A percentile compares a stretch with the other conserved stretches of the same genome.
These are phyloP conservation scores for Aureobasidium sp. DNA, from an alignment of 2,329 filamentous ascomycete species.

Conservation along the genomic window DNA sequence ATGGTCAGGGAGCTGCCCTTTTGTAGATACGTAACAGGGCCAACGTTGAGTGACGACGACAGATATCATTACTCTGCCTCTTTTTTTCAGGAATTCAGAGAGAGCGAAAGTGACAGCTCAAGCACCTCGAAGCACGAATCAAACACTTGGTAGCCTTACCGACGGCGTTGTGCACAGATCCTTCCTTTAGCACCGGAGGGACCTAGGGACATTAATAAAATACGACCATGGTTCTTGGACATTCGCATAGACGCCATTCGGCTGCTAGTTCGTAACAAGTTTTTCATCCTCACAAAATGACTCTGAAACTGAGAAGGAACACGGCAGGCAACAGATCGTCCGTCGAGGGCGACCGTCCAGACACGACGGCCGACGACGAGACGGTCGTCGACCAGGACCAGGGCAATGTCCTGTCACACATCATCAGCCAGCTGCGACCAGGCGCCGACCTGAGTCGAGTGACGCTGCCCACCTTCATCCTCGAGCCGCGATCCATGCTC, in stretches of 20 bases:
- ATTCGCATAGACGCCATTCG: conserved; percentile 40
- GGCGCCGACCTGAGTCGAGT: conserved; percentile 92
- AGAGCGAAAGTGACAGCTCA: background rate
- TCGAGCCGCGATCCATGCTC: conserved; percentile 95
- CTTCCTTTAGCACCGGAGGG: background rate
- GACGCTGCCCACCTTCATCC: conserved; percentile 91
- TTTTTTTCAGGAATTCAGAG: background rate
- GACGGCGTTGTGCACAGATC: conserved; percentile 9
- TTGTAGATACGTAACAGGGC: conserved; percentile 7
- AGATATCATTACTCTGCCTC: background rate
- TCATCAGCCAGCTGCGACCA: conserved; percentile 92
- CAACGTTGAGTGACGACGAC: conserved; percentile 2
- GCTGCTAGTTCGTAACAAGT: conserved; percentile 30
- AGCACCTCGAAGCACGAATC: background rate
- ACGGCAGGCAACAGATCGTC: conserved; percentile 33
- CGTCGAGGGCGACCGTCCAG: conserved; percentile 32
- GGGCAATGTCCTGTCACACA: conserved; percentile 92
- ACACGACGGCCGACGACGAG: conserved; percentile 44
- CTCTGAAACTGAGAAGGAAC: background rate
- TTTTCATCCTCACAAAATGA: background rate
- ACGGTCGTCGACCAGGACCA: conserved; percentile 82
- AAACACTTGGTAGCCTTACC: background rate
- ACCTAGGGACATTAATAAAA: conserved; percentile 1
- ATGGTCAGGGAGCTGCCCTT: background rate
- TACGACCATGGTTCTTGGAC: conserved; percentile 37